Conservation (phyloP, 345 rosid genomes). For the Salix koriyanagi region DNA sequence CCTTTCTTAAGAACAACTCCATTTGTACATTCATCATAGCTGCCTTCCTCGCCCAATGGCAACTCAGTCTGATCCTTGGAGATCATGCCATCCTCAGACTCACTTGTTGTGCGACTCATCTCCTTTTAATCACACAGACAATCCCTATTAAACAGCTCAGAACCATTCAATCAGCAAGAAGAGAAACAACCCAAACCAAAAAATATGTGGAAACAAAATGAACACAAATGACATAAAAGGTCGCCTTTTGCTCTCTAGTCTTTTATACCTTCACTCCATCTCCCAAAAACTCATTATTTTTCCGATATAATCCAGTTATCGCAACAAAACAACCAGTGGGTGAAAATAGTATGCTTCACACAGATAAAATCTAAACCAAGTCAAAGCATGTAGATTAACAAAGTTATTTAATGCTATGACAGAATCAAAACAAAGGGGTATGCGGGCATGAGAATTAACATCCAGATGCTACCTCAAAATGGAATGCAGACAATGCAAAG, state of each 20-base stretch:
- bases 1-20: constrained; percentile 73
- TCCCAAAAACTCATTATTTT: constrained; percentile 5
- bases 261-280: constrained; percentile 22
- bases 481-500: background rate
- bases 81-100: constrained; percentile 56
- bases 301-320: background rate
- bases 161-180: constrained; percentile 36
- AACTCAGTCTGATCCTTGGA: constrained; percentile 52
- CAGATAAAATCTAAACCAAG: constrained; percentile 13
- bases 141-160: constrained; percentile 29
- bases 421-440: background rate
- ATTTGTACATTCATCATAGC: constrained; percentile 38
- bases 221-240: constrained; percentile 6
- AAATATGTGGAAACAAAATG: constrained; percentile 7
- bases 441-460: no score
- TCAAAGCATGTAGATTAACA: background rate
- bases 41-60: constrained; percentile 45
- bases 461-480: background rate
- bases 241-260: constrained; percentile 10
- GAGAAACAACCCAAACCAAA: constrained; percentile 36
- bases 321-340: constrained; percentile 14
- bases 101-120: constrained; percentile 64
- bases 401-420: background rate
- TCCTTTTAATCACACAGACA: constrained; percentile 38
- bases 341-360: constrained; percentile 6